These are phyloP conservation scores for Rubia yunnanensis DNA, from an alignment of 257 asterid genomes.

Conservation along the genomic window DNA sequence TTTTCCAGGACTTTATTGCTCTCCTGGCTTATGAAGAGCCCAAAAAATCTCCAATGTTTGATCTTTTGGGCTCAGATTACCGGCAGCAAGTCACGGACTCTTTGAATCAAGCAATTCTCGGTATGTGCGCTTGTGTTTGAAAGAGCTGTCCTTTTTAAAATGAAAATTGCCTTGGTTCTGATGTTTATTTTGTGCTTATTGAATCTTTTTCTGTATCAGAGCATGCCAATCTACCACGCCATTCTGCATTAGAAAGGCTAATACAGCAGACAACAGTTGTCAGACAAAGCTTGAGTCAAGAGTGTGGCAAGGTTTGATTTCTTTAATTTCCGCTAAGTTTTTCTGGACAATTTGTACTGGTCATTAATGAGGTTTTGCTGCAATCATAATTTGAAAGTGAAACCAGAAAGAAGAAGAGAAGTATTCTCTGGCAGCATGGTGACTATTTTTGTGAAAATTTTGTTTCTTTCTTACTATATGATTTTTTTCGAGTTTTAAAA, in stretches of 20 bases:
- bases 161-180: not conserved
- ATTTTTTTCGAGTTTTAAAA: not conserved
- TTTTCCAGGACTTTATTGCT: conserved; percentile 67
- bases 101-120: conserved; percentile 81
- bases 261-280: conserved; percentile 78
- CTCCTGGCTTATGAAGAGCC: conserved; percentile 93
- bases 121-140: not conserved
- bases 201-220: conserved; percentile 34
- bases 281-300: conserved; percentile 62
- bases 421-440: not conserved
- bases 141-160: not conserved
- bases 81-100: conserved; percentile 73
- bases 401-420: not conserved
- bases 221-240: conserved; percentile 55
- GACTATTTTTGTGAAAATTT: not conserved
- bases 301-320: conserved; percentile 63
- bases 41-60: conserved; percentile 86
- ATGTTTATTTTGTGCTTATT: conserved; percentile 8
- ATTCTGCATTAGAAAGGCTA: conserved; percentile 70
- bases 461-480: not conserved
- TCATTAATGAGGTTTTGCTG: not conserved
- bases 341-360: not conserved
- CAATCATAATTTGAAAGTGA: not conserved
- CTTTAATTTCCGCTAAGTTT: conserved; percentile 13
- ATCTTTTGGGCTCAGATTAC: conserved; percentile 66